Evolutionary conservation across 805 yeast species (phyloP).

Genomic region (Candida coquimbonensis): DNA sequence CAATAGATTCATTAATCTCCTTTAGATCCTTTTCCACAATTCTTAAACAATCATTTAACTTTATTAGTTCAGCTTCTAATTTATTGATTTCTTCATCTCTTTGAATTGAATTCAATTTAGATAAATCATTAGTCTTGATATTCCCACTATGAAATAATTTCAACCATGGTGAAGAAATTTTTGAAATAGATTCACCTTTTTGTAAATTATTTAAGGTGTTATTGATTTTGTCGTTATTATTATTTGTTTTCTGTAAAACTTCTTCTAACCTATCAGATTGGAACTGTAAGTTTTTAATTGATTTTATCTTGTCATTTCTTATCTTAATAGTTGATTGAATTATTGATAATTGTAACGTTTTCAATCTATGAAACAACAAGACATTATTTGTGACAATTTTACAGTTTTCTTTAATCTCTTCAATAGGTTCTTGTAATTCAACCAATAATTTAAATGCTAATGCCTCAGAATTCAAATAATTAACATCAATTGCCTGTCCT

Average conservation of each 20-base stretch:
- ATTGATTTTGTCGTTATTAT: constrained; percentile 24
- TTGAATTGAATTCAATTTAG: constrained; percentile 27
- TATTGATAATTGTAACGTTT: constrained; percentile 43
- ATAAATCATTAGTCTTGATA: constrained; percentile 11
- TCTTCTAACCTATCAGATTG: constrained; percentile 25
- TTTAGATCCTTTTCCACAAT: constrained; percentile 30
- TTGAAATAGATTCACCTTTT: constrained; percentile 18
- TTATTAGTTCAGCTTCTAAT: constrained; percentile 29
- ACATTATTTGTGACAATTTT: constrained; percentile 33
- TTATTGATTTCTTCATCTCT: constrained; percentile 30
- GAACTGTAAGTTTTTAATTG: constrained; percentile 27
- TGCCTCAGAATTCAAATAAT: constrained; percentile 45
- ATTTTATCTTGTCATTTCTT: constrained; percentile 25
- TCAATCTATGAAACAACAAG: constrained; percentile 51
- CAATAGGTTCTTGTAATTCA: constrained; percentile 31
- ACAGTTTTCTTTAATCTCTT: constrained; percentile 28
- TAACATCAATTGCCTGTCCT: constrained; percentile 81
- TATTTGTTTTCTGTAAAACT: constrained; percentile 26
- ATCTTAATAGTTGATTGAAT: constrained; percentile 33
- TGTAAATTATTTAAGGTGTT: constrained; percentile 25
- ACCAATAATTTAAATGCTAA: constrained; percentile 29
- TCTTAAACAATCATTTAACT: constrained; percentile 32
- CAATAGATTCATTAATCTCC: constrained; percentile 28
- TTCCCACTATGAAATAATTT: constrained; percentile 18
- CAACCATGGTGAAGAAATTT: constrained; percentile 19